Evolutionary conservation across 306 rosid species (phyloP), one percentile per base, ranked within the genome.

Genomic region (Oemleria cerasiformis): DNA sequence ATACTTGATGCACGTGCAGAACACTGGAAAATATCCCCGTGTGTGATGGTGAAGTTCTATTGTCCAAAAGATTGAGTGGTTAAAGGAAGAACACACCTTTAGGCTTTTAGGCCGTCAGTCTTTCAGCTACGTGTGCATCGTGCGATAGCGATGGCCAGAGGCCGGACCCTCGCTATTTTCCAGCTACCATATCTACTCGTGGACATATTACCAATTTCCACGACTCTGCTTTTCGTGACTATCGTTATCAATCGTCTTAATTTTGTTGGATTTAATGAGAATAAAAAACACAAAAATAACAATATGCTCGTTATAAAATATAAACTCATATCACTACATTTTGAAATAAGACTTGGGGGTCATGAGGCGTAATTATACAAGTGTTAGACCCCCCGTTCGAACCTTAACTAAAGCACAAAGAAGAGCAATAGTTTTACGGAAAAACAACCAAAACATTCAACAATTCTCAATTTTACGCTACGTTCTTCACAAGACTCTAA

Each of bases 31-130:
- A 49, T 30, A 45, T 2, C 0, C 3, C 65, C 6, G 12, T 7
- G 14, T 17, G 6, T 57, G 77, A 57, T 70, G 70, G 63, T 58
- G 38, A 48, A 71, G 30, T 56, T 41, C 10, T 10, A 8, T 38
- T 36, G 20, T 70, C 75, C 51, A 62, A 34, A 53, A 43, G 41
- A 49, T 17, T 1, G 56, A 41, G 65, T 62, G 65, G 41, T 55
- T 21, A 55, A 25, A 23, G 34, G 11, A 30, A 40, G 43, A 65
- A 13, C 60, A 34, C 41, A 16, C 71, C 75, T 30, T 44, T 20
- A 23, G 45, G 36, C 36, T 30, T 9, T 42, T 7, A 42, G 5
- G 44, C 44, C 0, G 2, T 41, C 44, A 41, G 5, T 1, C 9
- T 41, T 41, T 41, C 44, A 41, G 44, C 44, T 41, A 41, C 44